Evolutionary conservation across 768 basidiomycete species (phyloP).

Genomic region (Termitomyces sp.): DNA sequence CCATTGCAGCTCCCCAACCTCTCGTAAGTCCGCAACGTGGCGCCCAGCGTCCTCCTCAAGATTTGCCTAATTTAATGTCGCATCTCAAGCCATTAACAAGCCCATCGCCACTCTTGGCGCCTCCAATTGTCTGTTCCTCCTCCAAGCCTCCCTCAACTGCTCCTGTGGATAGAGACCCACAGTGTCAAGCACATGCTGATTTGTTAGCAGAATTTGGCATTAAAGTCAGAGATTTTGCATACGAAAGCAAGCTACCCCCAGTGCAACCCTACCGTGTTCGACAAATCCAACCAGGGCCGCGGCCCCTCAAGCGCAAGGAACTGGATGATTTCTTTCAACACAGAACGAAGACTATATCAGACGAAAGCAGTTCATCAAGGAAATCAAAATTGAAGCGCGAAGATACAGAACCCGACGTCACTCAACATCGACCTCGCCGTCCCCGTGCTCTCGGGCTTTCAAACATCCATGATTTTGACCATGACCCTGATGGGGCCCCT

Average conservation of each 20-base stretch:
- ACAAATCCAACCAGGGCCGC: slow-evolving; percentile 44
- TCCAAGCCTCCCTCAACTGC: slow-evolving; percentile 17
- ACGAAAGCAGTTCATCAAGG: slow-evolving; percentile 10
- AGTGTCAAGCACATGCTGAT: slow-evolving; percentile 15
- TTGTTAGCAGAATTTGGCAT: slow-evolving; percentile 31
- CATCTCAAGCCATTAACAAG: slow-evolving; percentile 15
- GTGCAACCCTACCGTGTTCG: slow-evolving; percentile 48
- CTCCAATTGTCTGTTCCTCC: slow-evolving; percentile 4
- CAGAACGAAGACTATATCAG: background rate
- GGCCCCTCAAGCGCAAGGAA: slow-evolving; percentile 24
- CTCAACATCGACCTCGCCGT: slow-evolving; percentile 12
- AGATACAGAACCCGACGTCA: slow-evolving; percentile 28
- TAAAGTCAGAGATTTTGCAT: slow-evolving; percentile 63
- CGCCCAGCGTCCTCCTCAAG: slow-evolving; percentile 28
- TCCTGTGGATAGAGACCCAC: slow-evolving; percentile 22
- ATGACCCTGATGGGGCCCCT: slow-evolving; percentile 1
- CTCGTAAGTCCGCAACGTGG: slow-evolving; percentile 35
- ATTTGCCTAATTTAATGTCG: slow-evolving; percentile 20
- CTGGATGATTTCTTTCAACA: slow-evolving; percentile 17
- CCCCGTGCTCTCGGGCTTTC: slow-evolving; percentile 21
- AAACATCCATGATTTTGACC: slow-evolving; percentile 20
- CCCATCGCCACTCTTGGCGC: slow-evolving; percentile 4
- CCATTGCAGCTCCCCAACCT: slow-evolving; percentile 14
- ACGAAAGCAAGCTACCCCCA: slow-evolving; percentile 63
- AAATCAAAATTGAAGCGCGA: slow-evolving; percentile 27